Evolutionary conservation across 192 early-diverging fungal species (phyloP), one percentile per base, ranked within the genome.

Genomic region (Pecoramyces ruminantium): DNA sequence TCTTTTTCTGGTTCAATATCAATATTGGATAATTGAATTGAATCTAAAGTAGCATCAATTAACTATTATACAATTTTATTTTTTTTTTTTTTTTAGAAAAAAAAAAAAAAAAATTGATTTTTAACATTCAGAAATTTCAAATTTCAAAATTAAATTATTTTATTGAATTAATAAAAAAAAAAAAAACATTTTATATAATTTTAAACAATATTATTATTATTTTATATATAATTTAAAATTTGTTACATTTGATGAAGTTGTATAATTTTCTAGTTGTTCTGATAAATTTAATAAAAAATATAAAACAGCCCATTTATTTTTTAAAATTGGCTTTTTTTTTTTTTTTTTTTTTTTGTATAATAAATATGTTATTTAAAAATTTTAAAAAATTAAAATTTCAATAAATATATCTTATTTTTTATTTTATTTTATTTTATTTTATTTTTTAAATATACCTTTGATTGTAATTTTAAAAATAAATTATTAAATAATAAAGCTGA

Each of bases 251-350:
- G 38, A 78, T 28, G 42, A 67, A 39, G 38, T 79, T 77, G 58
- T 77, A 40, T 34, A 42, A 78, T 42, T 77, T 21, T 80, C 16
- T 30, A 80, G 27, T 82, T 82, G 80, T 30, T 86, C 86, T 15
- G 87, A 88, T 51, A 89, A 38, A 29, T 85, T 83, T n/a, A 85
- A 79, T 30, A 92, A 82, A 51, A 92, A 85, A 78, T 92, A 89
- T 12, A 92, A 81, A 28, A 88, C 83, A 16, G 90, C 83, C 90
- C 90, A 92, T 86, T 89, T 92, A 38, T 87, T 86, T 38, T 79
- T 82, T 78, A 92, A 30, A 9, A 84, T 83, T 15, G 84, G 51
- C 89, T 91, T 82, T 21, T 28, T 28, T 16, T 27, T 51, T 25
- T 25, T 17, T 28, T 67, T 34, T 6, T 34, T 6, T 11, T 6